Percentiles rank a stretch among this genome's conserved stretches.
These are phyloP conservation scores for Mortierella sp. DNA, from an alignment of 371 early-diverging fungal species.

Conservation along the genomic window DNA sequence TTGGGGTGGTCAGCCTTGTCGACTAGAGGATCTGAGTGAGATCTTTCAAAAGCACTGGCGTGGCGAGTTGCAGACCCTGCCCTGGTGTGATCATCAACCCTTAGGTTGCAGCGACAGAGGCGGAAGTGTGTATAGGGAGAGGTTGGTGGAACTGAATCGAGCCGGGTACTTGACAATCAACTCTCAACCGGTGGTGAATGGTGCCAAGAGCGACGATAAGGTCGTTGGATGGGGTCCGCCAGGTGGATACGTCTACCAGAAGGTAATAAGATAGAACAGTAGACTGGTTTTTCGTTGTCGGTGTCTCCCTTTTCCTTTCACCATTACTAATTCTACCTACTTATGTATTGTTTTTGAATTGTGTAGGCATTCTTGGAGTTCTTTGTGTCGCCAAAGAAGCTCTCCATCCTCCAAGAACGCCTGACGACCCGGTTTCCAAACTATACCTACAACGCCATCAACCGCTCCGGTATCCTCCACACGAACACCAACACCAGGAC, in stretches of 20 bases:
- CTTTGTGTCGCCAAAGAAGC: conserved; percentile 78
- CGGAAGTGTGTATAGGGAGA: conserved; percentile 68
- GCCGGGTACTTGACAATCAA: conserved; percentile 91
- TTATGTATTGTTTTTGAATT: not conserved
- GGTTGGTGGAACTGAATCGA: conserved; percentile 76
- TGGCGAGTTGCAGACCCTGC: conserved; percentile 78
- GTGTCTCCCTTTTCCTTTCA: not conserved
- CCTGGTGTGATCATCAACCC: conserved; percentile 82
- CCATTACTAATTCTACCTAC: not conserved
- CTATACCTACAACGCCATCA: conserved; percentile 78
- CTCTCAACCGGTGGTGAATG: conserved; percentile 93
- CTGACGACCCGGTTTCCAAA: conserved; percentile 75
- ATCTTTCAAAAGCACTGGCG: conserved; percentile 83
- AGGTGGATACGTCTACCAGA: conserved; percentile 93
- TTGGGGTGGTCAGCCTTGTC: conserved; percentile 79
- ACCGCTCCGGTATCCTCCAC: not conserved
- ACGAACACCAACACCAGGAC: not conserved
- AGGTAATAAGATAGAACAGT: conserved; percentile 60
- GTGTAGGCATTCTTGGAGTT: conserved; percentile 77
- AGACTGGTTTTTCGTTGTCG: not conserved
- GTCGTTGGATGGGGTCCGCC: conserved; percentile 93
- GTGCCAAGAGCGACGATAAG: conserved; percentile 78
- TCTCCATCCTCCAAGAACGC: conserved; percentile 58
- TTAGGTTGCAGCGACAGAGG: conserved; percentile 62
- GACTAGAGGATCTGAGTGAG: conserved; percentile 70